These are phyloP conservation scores for Rhizoctonia solani DNA, from an alignment of 1,284 basidiomycete genomes.

Conservation along the genomic window DNA sequence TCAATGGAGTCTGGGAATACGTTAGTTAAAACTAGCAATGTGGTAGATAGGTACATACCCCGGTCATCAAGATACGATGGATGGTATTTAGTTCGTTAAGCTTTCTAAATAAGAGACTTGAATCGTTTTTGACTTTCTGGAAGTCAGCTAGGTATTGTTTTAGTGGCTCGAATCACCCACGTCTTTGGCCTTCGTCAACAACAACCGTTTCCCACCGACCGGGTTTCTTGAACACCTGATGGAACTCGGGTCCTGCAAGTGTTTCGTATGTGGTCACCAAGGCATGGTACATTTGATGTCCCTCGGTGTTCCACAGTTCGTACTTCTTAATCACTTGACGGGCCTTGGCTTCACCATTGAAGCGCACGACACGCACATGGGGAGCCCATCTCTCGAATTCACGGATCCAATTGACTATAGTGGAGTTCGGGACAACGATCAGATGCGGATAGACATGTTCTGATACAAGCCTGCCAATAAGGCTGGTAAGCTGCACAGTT, in stretches of 20 bases:
- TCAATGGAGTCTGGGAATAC: conserved; percentile 77
- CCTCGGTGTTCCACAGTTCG: conserved; percentile 71
- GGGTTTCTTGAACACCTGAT: conserved; percentile 72
- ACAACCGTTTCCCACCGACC: conserved; percentile 92
- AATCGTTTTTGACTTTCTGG: conserved; percentile 76
- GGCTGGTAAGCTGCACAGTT: conserved; percentile 89
- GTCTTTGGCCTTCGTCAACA: conserved; percentile 90
- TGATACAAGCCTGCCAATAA: conserved; percentile 76
- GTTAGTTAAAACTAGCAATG: conserved; percentile 1
- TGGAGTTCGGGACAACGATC: conserved; percentile 93
- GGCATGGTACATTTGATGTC: conserved; percentile 75
- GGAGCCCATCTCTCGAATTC: conserved; percentile 95
- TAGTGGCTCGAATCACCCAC: conserved; percentile 55
- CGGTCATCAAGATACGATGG: conserved; percentile 91
- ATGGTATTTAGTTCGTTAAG: conserved; percentile 77
- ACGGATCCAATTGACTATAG: conserved; percentile 81
- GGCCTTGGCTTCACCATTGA: conserved; percentile 76
- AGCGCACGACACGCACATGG: conserved; percentile 76
- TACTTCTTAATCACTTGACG: conserved; percentile 81
- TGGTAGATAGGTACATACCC: conserved; percentile 52
- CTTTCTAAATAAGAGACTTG: conserved; percentile 78
- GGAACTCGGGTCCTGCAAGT: conserved; percentile 68
- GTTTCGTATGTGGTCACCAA: conserved; percentile 90
- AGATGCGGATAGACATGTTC: conserved; percentile 74
- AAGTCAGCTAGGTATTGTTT: background rate